Evolutionary conservation across 2,329 filamentous ascomycete species (phyloP).

Genomic region (Ceratocystis cubensis): DNA sequence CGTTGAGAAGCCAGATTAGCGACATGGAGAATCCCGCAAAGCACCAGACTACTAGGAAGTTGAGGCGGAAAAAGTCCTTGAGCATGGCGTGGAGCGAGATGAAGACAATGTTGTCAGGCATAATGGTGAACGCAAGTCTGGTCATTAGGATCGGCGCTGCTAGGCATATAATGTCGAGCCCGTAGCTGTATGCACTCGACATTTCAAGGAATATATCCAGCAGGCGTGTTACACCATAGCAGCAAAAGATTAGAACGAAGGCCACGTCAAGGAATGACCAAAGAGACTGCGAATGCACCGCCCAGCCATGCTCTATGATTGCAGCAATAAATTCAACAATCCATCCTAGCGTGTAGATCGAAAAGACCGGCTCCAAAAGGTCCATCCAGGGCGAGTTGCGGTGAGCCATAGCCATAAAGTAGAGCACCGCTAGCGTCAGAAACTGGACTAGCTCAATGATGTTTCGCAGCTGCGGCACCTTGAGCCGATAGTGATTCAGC

Average conservation of each 20-base stretch:
- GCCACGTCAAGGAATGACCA: conserved; percentile 66
- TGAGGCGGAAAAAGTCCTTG: conserved; percentile 56
- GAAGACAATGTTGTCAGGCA: conserved; percentile 65
- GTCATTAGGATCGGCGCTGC: conserved; percentile 58
- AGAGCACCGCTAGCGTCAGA: conserved; percentile 48
- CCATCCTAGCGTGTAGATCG: conserved; percentile 55
- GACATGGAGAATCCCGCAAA: conserved; percentile 60
- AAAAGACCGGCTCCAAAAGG: conserved; percentile 44
- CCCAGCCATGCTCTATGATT: conserved; percentile 52
- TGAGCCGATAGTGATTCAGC: conserved; percentile 59
- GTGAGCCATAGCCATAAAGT: conserved; percentile 50
- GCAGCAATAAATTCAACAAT: conserved; percentile 52
- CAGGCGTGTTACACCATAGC: conserved; percentile 49
- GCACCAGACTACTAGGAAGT: conserved; percentile 53
- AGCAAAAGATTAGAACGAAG: conserved; percentile 49
- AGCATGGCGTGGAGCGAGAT: conserved; percentile 64
- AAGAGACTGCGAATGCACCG: conserved; percentile 60
- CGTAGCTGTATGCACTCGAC: conserved; percentile 36
- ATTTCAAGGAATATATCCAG: conserved; percentile 40
- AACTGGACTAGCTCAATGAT: conserved; percentile 55
- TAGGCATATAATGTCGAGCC: conserved; percentile 52
- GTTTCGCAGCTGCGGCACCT: conserved; percentile 56
- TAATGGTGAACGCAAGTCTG: conserved; percentile 57
- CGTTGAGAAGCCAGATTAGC: conserved; percentile 48
- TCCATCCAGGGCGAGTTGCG: conserved; percentile 37